Base-by-base conservation (phyloP, 139 green algal genomes). In the Chlorella sp. region DNA sequence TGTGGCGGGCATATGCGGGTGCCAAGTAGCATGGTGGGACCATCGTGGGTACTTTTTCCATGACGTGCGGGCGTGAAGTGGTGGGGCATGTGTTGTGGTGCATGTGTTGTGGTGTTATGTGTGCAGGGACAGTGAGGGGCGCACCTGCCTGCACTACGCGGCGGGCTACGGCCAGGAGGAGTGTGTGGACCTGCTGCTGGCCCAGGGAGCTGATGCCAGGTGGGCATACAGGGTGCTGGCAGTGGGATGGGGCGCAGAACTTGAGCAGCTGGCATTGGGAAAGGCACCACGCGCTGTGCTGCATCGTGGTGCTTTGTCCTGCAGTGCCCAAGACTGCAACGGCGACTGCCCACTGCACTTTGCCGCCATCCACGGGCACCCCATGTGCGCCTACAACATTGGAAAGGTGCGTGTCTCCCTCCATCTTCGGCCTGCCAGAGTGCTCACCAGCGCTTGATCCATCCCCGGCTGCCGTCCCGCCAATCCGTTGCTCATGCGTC, bases 301-400 rank as follows among this genome's bases (percentile, higher is more conserved):
- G 17, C 27, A 27, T 64, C 4, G 55, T 27, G 55, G 20, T 64
- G 55, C 27, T 4, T 29, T 10, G 22, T 29, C 4, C 55, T 64
- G 55, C 55, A 64, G 63, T 1, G 73, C 63, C 5, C 55, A 67
- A 1, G 82, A 89, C 69, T 32, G 23, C 33, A 82, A 86, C 26
- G 85, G 84, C 3, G 76, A 88, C 32, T 50, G 83, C 35, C 76
- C 88, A 2, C 76, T 93, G 51, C 86, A 91, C 70, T 75, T 87
- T 49, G 88, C 88, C 2, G 80, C 83, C 31, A 79, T 87, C 30
- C 75, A 85, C 61, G 83, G 79, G 23, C 83, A 88, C 35, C 84
- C 88, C 31, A 93, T 93, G 88, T 81, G 69, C 49, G 78, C 80
- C 14, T 93, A 90, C 81, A 83, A 81, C 62, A 75, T 92, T 31